Base-by-base conservation (phyloP, 2,329 filamentous ascomycete species). In the Fusarium gaditjirri region DNA sequence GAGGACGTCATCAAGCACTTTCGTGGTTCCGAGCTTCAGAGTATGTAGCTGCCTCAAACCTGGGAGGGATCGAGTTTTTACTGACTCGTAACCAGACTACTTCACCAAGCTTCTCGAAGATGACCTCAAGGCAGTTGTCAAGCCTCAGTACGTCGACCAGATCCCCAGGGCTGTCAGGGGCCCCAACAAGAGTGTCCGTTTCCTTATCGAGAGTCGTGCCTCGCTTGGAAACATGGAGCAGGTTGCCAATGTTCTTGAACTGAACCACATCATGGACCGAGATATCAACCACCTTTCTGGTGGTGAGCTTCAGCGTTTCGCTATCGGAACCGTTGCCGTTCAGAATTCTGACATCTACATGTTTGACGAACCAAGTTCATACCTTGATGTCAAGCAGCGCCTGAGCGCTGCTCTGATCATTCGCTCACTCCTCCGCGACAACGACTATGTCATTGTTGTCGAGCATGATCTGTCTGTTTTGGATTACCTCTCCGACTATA, bases 281-380 rank as follows among this genome's bases (percentile, higher is more conserved):
- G 95, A 98, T 73, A 93, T 99, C 76, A 91, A 89, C 76, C 89
- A 93, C 39, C 90, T 99, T 27, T 99, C 96, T 73, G 97, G 96
- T 89, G 96, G 96, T 88, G 97, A 99, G 84, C 89, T 99, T 80
- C 96, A 99, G 84, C 93, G 96, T 84, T 99, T 99, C 78, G 96
- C 96, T 77, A 98, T 99, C 77, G 96, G 93, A 78, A 93, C 95
- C 56, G 94, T 97, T 71, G 97, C 95, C 79, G 95, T 98, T 27
- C 95, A 98, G 82, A 91, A 97, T 79, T 95, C 95, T 76, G 96
- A 99, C 82, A 94, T 97, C 16, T 99, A 99, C 88, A 98, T 99
- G 96, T 99, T 99, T 79, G 96, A 99, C 83, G 96, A 99, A 86
- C 97, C 97, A 23, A 98, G 95, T 43, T 99, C 96, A 41, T 99